Evolutionary conservation across 2,329 filamentous ascomycete species (phyloP).

Genomic region (Torrubiella hemipterigena): DNA sequence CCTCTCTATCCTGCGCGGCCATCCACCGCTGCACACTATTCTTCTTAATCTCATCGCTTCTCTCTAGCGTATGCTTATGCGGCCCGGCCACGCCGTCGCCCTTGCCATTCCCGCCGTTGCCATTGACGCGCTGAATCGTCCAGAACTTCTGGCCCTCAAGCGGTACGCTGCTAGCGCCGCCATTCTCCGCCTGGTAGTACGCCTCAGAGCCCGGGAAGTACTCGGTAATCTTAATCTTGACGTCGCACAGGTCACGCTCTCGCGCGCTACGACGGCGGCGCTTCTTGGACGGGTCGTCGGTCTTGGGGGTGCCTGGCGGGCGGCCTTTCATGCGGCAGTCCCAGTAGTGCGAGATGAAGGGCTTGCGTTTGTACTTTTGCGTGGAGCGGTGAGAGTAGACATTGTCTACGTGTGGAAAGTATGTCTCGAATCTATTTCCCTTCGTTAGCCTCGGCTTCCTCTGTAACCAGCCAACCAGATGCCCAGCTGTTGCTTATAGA

Average conservation of each 20-base stretch:
- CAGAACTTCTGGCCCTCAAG: conserved; percentile 46
- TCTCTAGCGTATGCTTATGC: conserved; percentile 62
- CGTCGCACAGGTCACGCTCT: conserved; percentile 69
- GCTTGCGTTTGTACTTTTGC: conserved; percentile 68
- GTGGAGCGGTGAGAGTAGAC: conserved; percentile 77
- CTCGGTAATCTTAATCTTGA: conserved; percentile 79
- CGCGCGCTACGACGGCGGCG: conserved; percentile 67
- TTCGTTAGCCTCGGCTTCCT: conserved; percentile 9
- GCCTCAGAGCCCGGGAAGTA: conserved; percentile 47
- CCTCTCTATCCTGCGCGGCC: conserved; percentile 52
- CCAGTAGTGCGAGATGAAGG: conserved; percentile 77
- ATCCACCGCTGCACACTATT: conserved; percentile 60
- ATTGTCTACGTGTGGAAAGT: conserved; percentile 76
- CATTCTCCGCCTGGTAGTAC: conserved; percentile 19
- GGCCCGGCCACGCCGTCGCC: conserved; percentile 56
- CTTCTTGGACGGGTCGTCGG: conserved; percentile 69
- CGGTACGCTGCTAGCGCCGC: conserved; percentile 6
- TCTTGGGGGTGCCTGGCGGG: conserved; percentile 67
- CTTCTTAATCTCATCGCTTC: conserved; percentile 71
- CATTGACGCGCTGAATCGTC: conserved; percentile 68
- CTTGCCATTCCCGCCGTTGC: conserved; percentile 62
- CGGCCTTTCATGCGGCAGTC: conserved; percentile 73
- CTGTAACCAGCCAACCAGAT: too few relatives aligned
- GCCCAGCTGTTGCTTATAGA: too few relatives aligned
- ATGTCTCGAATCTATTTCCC: conserved; percentile 57